phyloP scores from a whole-genome alignment of 306 rosid genomes.

The Mimosa bimucronata region DNA sequence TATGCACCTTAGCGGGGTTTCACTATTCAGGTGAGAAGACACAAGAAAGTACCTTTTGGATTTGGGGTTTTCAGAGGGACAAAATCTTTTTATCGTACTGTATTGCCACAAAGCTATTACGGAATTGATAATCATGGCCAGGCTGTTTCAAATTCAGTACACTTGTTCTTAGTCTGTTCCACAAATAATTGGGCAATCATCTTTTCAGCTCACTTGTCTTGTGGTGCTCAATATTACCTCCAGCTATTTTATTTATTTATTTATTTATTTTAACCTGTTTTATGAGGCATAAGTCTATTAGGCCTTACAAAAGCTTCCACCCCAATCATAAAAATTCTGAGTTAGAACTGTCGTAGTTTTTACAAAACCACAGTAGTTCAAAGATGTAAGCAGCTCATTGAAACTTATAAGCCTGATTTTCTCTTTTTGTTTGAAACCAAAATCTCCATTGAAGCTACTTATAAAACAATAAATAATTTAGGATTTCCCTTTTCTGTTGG shows the following conservation, averaged over 20 bases:
- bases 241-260: background rate
- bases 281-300: background rate
- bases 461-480: no score
- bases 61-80: background rate
- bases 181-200: conserved; percentile 3
- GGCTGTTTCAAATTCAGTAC: conserved; percentile 19
- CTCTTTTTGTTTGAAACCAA: no score
- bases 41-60: background rate
- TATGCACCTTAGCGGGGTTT: background rate
- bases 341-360: no score
- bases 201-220: background rate
- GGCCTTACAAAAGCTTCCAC: no score
- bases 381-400: no score
- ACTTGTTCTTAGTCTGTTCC: background rate
- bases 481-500: no score
- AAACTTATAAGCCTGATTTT: no score
- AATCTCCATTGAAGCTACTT: no score
- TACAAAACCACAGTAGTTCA: no score
- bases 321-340: no score
- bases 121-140: conserved; percentile 11
- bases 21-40: background rate
- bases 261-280: background rate
- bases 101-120: background rate
- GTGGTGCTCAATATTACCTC: background rate
- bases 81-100: background rate